Evolutionary conservation across 805 yeast genomes (phyloP).

Genomic region (Saccharomycopsis sp.): DNA sequence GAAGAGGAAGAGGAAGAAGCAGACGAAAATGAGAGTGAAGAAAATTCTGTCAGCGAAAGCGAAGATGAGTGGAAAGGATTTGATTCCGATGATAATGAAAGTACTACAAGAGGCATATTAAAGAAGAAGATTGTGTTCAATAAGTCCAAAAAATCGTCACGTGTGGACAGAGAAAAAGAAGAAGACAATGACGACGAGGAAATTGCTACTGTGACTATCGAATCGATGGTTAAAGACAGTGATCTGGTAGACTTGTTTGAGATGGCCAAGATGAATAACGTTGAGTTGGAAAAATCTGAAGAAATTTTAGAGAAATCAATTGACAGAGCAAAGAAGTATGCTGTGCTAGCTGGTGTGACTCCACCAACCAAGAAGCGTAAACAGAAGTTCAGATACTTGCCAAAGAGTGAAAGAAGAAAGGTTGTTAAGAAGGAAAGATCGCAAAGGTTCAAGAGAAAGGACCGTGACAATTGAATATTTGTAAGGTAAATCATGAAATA

Average conservation of each 20-base stretch:
- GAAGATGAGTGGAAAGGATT: slow-evolving; percentile 38
- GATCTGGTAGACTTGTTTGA: slow-evolving; percentile 53
- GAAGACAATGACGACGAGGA: slow-evolving; percentile 19
- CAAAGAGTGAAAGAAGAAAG: slow-evolving; percentile 67
- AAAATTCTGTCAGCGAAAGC: slow-evolving; percentile 11
- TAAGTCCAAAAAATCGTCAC: slow-evolving; percentile 15
- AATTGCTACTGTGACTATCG: slow-evolving; percentile 36
- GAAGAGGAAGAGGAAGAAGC: slow-evolving; percentile 18
- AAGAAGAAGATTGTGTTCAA: slow-evolving; percentile 18
- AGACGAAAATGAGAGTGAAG: slow-evolving; percentile 22
- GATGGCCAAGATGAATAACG: slow-evolving; percentile 60
- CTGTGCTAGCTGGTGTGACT: slow-evolving; percentile 16
- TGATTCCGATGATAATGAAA: slow-evolving; percentile 26
- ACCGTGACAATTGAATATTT: background rate
- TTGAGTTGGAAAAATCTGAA: slow-evolving; percentile 60
- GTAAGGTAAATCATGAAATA: too few relatives aligned
- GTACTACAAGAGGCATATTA: slow-evolving; percentile 20
- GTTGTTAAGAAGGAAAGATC: slow-evolving; percentile 43
- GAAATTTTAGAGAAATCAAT: slow-evolving; percentile 69
- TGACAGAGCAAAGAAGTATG: slow-evolving; percentile 69
- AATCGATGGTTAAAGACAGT: slow-evolving; percentile 36
- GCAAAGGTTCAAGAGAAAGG: slow-evolving; percentile 25
- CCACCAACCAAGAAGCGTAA: slow-evolving; percentile 36
- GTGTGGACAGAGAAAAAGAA: slow-evolving; percentile 20
- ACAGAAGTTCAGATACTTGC: slow-evolving; percentile 83